Evolutionary conservation across 371 early-diverging fungal genomes (phyloP), one percentile per base, ranked within the genome.

Genomic region (Basidiobolus meristosporus): DNA sequence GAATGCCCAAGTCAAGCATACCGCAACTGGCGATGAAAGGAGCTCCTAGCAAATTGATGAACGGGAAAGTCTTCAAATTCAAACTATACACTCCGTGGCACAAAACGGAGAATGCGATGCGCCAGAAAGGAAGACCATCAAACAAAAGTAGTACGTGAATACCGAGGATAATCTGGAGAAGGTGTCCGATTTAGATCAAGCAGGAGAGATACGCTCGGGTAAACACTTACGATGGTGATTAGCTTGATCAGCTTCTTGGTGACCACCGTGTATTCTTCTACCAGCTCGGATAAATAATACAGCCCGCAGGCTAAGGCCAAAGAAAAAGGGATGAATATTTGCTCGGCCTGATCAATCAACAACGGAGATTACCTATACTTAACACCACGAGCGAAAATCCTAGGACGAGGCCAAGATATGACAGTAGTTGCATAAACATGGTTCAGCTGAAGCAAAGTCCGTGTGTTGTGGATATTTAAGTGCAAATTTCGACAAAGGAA

Each of bases 261-360:
- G 42, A 70, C 50, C 9, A 84, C 82, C 3, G 86, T 80, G 58
- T 85, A 71, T 55, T 88, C 89, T 59, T 85, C 70, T 1, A 73
- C 68, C 54, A 70, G 54, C 20, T 46, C 46, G 26, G 55, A 44
- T 16, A 52, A 38, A 42, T 47, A 51, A 23, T 89, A 89, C 35
- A 89, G 65, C 1, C 86, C 86, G 52, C 82, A 81, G 16, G 86
- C 88, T 85, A 36, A 20, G 29, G 36, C 11, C 7, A 34, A 1
- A 14, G 20, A 15, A 28, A 41, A 22, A 16, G 3, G 12, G 5
- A 34, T 34, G 4, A 34, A 34, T 34, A 4, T n/a, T n/a, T n/a
- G n/a, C n/a, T n/a, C n/a, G n/a, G n/a, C n/a, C n/a, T n/a, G n/a
- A n/a, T n/a, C n/a, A n/a, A n/a, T n/a, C n/a, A n/a, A n/a, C n/a